Evolutionary conservation across 257 asterid species (phyloP).

Genomic region (Capsicum rhomboideum): DNA sequence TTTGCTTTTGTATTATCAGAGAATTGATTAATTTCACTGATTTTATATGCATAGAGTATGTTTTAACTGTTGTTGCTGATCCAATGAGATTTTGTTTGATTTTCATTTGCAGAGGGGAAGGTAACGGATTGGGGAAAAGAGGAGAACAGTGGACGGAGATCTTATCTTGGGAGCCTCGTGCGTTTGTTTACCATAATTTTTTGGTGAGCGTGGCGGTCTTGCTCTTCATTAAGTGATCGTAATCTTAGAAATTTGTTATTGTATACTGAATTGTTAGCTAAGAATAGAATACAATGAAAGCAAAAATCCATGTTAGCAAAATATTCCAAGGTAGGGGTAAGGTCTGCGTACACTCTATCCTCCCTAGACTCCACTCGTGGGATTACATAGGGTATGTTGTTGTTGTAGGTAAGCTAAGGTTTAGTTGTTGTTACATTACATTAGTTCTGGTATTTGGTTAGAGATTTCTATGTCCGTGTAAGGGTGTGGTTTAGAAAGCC

Average conservation of each 20-base stretch:
- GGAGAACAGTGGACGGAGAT: constrained; percentile 66
- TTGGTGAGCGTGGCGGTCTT: constrained; percentile 32
- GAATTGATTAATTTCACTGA: not conserved
- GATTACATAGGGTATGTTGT: too few relatives aligned
- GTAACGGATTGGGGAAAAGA: constrained; percentile 48
- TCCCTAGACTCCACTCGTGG: too few relatives aligned
- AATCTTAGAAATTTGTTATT: not conserved
- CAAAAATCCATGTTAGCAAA: not conserved
- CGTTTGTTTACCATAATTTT: constrained; percentile 65
- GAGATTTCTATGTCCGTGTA: not conserved
- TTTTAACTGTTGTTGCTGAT: not conserved
- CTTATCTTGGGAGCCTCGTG: constrained; percentile 78
- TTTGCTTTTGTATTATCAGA: not conserved
- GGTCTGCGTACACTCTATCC: too few relatives aligned
- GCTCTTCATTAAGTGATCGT: not conserved
- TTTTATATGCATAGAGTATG: not conserved
- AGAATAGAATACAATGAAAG: not conserved
- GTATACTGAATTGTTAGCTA: not conserved
- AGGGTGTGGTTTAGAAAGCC: not conserved
- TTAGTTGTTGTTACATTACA: not conserved
- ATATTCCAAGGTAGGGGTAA: not conserved
- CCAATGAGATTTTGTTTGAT: not conserved
- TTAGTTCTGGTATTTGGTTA: not conserved
- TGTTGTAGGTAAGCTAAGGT: too few relatives aligned
- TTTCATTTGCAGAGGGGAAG: constrained; percentile 22